phyloP scores from a whole-genome alignment of 2,329 filamentous ascomycete species.

The Dryadomyces sulphureus region DNA sequence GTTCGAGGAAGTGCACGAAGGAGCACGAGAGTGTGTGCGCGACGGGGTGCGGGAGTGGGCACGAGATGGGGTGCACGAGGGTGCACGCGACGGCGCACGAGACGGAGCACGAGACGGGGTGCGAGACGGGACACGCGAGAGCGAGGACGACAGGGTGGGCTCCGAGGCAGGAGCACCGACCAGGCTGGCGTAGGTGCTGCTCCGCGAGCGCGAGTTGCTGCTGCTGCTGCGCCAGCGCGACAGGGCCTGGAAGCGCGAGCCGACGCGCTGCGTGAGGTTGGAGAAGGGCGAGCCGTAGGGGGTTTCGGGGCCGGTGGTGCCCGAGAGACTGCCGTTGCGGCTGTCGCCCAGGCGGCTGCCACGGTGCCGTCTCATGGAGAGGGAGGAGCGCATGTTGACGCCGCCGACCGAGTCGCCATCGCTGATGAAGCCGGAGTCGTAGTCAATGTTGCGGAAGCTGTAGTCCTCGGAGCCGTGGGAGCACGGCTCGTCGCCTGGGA shows the following conservation, averaged over 20 bases:
- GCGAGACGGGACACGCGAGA: conserved; percentile 35
- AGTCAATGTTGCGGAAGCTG: conserved; percentile 34
- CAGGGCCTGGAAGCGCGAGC: conserved; percentile 42
- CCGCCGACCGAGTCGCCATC: conserved; percentile 39
- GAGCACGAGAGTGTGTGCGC: conserved; percentile 28
- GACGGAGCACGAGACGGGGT: conserved; percentile 35
- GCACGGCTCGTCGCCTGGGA: conserved; percentile 46
- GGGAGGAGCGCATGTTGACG: neutral
- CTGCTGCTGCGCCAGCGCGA: conserved; percentile 27
- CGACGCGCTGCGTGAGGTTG: conserved; percentile 49
- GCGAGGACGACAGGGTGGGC: conserved; percentile 49
- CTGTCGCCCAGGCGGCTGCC: conserved; percentile 1
- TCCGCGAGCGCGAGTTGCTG: neutral
- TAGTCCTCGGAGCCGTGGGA: conserved; percentile 31
- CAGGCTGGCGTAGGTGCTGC: conserved; percentile 24
- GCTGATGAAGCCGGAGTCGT: conserved; percentile 52
- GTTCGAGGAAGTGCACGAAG: conserved; percentile 37
- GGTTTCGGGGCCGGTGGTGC: neutral
- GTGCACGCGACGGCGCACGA: conserved; percentile 28
- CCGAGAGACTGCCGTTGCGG: conserved; percentile 6
- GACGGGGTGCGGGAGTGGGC: conserved; percentile 35
- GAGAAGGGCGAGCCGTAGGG: conserved; percentile 39
- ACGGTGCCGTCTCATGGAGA: neutral
- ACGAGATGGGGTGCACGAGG: conserved; percentile 21
- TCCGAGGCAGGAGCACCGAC: conserved; percentile 55